Base-by-base conservation (phyloP, 78 protist genomes). In the Protostelium mycophagum region DNA sequence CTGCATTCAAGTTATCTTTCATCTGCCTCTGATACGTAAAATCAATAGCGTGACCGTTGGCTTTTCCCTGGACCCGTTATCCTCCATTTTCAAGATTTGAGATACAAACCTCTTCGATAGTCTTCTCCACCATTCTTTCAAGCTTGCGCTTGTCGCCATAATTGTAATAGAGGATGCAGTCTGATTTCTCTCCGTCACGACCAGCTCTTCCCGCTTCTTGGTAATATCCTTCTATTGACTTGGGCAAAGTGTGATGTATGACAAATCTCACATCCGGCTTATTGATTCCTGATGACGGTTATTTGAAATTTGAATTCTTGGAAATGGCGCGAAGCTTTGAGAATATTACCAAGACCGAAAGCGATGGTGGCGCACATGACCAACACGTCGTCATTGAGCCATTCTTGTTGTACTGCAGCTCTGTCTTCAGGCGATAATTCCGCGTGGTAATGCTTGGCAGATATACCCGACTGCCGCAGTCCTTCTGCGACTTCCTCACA, bases 321-420 rank as follows among this genome's bases (percentile, higher is more conserved):
- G 37, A 29, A 16, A 86, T 23, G 5, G 29, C 31, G 37, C 1
- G 35, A 28, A 29, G 35, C 1, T 35, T 1, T 95, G 97, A 35
- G 96, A 25, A 86, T 94, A 95, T 38, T 0, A 96, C 99, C 99
- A 99, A 98, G 97, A 39, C 99, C 99, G 87, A 99, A 99, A 0
- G 99, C 99, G 38, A 99, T 96, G 34, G 99, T 99, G 34, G 99
- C 99, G 31, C 88, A 85, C 34, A 99, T 92, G 83, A 99, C 96
- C 37, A 90, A 86, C 29, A 91, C 9, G 34, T 86, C n/a, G 35
- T 95, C 98, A 5, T 37, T 37, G 88, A 83, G 83, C 99, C 99
- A 99, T 1, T 1, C 63, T 10, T 25, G 84, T 86, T 98, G 99
- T 35, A 85, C 86, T 1, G 9, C 16, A 1, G n/a, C 28, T 28